Evolutionary conservation across 805 yeast species (phyloP).

Genomic region (Ogataea kodamae): DNA sequence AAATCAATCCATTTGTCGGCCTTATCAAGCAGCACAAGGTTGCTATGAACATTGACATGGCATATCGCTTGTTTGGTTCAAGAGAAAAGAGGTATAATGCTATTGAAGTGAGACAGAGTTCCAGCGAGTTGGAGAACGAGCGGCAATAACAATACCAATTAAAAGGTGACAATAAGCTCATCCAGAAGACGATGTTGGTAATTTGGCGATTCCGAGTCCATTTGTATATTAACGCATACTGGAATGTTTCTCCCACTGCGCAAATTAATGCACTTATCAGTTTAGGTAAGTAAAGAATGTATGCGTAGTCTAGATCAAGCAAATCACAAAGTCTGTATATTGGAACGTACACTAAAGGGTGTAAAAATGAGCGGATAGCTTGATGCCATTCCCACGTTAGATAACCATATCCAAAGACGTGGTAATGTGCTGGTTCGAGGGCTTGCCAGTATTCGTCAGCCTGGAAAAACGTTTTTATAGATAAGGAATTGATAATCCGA

Average conservation of each 20-base stretch:
- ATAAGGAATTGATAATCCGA: conserved; percentile 61
- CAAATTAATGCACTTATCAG: conserved; percentile 66
- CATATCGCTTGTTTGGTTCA: neutral
- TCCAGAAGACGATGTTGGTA: conserved; percentile 41
- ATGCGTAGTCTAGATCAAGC: conserved; percentile 36
- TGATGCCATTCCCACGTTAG: conserved; percentile 93
- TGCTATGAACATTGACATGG: conserved; percentile 43
- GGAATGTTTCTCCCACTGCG: conserved; percentile 63
- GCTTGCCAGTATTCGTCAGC: conserved; percentile 96
- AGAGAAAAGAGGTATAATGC: conserved; percentile 66
- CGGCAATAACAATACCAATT: conserved; percentile 80
- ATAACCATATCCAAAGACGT: conserved; percentile 75
- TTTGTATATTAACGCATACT: conserved; percentile 41
- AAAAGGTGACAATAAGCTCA: conserved; percentile 66
- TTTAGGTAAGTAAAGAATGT: conserved; percentile 56
- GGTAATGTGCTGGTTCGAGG: conserved; percentile 82
- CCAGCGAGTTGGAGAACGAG: conserved; percentile 82
- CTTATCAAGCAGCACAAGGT: conserved; percentile 65
- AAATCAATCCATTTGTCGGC: conserved; percentile 79
- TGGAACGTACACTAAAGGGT: conserved; percentile 67
- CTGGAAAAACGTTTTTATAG: conserved; percentile 77
- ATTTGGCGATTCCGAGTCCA: conserved; percentile 29
- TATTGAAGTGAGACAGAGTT: conserved; percentile 62
- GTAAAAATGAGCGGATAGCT: conserved; percentile 71
- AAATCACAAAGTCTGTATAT: conserved; percentile 37